Base-by-base conservation (phyloP, 2,329 filamentous ascomycete species). In the Fusarium euwallaceae region DNA sequence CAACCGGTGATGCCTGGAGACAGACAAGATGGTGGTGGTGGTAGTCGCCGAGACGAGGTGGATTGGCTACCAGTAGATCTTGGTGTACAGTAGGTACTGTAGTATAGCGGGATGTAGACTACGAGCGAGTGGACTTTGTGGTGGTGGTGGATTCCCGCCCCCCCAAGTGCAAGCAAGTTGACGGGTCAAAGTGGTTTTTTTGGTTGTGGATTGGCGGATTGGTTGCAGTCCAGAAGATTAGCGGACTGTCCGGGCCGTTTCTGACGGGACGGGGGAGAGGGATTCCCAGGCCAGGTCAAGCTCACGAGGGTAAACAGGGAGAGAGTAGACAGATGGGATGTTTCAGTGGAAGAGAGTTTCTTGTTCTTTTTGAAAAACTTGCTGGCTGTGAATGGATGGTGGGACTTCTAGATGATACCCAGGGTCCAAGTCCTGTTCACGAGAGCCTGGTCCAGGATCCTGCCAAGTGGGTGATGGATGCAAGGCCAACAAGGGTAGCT, bases 381-480 rank as follows among this genome's bases (percentile, higher is more conserved):
- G 32, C 9, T 61, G 37, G 17, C 29, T 29, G 59, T 45, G 56
- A 60, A 37, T 27, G 22, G 32, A 61, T 67, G 45, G 70, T n/a
- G 61, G 64, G 48, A 70, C 59, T 56, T 56, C n/a, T 43, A 39
- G 20, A 59, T 37, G 22, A 39, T 39, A 27, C 56, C 36, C 34
- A 59, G 56, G 72, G 73, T 76, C 73, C 70, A 76, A 76, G 67
- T 75, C 66, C 73, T 75, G 73, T 72, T 71, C 69, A 64, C 56
- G 58, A 66, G 58, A 66, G 56, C 27, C 72, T 75, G 62, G 72
- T 67, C 66, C 72, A 32, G 43, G 22, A 27, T 48, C 43, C 43
- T 32, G 48, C 48, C 48, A 55, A 55, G 64, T 65, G 61, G 69
- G 61, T 64, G 72, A 75, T 70, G 65, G 69, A 75, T 64, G 34